Conservation (phyloP, 2,329 filamentous ascomycete genomes). For the Epichloe festucae region DNA sequence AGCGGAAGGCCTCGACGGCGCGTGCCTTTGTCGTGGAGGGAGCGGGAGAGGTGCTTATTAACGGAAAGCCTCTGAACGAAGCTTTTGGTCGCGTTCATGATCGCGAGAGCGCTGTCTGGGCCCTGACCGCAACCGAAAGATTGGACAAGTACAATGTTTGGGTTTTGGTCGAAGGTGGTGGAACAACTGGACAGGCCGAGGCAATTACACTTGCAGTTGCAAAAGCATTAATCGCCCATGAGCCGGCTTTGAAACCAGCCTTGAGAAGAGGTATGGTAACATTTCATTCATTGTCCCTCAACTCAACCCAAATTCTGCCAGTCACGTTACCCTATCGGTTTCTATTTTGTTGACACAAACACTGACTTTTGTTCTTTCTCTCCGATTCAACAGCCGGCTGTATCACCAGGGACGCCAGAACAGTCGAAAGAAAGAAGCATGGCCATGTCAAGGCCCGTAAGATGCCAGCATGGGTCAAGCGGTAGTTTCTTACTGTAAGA, state of each 20-base stretch:
- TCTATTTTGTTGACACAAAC: background rate
- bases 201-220: slow-evolving; percentile 82
- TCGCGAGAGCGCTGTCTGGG: slow-evolving; percentile 87
- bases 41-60: slow-evolving; percentile 78
- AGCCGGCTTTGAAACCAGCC: slow-evolving; percentile 79
- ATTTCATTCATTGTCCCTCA: background rate
- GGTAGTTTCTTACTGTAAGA: slow-evolving; percentile 23
- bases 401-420: slow-evolving; percentile 79
- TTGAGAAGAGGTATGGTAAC: slow-evolving; percentile 67
- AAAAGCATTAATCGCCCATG: slow-evolving; percentile 78
- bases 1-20: slow-evolving; percentile 77
- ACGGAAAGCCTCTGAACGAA: slow-evolving; percentile 72
- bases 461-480: slow-evolving; percentile 96
- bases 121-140: slow-evolving; percentile 67
- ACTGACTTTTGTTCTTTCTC: background rate
- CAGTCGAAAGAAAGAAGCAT: slow-evolving; percentile 95
- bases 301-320: background rate
- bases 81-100: slow-evolving; percentile 84
- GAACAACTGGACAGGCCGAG: slow-evolving; percentile 90
- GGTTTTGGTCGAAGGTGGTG: slow-evolving; percentile 72
- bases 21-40: slow-evolving; percentile 85
- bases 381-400: slow-evolving; percentile 57
- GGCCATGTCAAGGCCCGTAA: slow-evolving; percentile 95
- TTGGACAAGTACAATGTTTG: slow-evolving; percentile 97
- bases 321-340: background rate